These are phyloP conservation scores for Colletotrichum orbiculare DNA, from an alignment of 2,329 filamentous ascomycete genomes.

Conservation along the genomic window DNA sequence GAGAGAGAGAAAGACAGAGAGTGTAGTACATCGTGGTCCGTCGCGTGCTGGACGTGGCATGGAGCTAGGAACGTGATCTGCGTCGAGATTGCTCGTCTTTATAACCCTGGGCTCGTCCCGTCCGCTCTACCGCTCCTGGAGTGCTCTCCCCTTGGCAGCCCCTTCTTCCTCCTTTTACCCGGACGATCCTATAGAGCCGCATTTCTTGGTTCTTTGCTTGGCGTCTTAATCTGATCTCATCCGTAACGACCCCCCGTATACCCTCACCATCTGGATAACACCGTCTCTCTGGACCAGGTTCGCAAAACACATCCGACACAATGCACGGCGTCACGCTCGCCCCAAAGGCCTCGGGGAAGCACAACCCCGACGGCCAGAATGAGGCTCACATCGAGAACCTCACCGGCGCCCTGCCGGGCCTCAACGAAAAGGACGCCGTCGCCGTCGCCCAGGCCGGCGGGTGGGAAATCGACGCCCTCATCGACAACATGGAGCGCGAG, in stretches of 20 bases:
- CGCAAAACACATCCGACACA: neutral
- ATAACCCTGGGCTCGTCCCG: neutral
- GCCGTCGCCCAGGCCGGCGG: slow-evolving; percentile 49
- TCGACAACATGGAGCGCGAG: slow-evolving; percentile 54
- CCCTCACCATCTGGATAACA: neutral
- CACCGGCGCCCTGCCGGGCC: slow-evolving; percentile 11
- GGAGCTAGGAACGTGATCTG: slow-evolving; percentile 1
- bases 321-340: slow-evolving; percentile 35
- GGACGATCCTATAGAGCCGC: slow-evolving; percentile 27
- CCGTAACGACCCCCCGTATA: neutral
- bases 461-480: slow-evolving; percentile 51
- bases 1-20: too few species aligned
- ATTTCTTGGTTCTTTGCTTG: slow-evolving; percentile 15
- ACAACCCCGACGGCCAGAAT: slow-evolving; percentile 30
- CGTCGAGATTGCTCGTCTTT: slow-evolving; percentile 14
- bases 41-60: neutral
- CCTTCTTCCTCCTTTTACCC: slow-evolving; percentile 7
- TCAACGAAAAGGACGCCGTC: slow-evolving; percentile 45
- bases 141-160: slow-evolving; percentile 12
- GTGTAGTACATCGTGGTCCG: neutral
- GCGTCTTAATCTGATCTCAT: slow-evolving; percentile 9
- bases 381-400: slow-evolving; percentile 35
- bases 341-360: slow-evolving; percentile 31
- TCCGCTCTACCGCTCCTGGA: neutral
- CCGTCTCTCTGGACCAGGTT: neutral